Conservation (phyloP, 371 early-diverging fungal species). For the Syncephalastrum monosporum region DNA sequence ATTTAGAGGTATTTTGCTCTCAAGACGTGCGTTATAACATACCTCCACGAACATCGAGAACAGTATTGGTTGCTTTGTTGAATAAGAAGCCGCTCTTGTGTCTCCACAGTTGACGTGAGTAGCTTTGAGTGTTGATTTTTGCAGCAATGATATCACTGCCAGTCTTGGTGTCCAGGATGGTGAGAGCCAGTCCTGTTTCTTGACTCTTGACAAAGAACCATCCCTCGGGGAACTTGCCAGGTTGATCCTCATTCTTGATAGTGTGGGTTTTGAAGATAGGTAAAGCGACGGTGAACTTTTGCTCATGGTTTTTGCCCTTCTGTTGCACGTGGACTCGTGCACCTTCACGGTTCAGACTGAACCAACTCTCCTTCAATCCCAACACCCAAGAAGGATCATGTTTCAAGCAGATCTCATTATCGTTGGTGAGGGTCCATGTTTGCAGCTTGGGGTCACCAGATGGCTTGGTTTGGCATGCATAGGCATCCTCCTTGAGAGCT, state of each 20-base stretch:
- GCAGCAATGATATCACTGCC: conserved; percentile 40
- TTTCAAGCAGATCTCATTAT: conserved; percentile 42
- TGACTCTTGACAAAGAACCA: conserved; percentile 67
- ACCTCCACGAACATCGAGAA: conserved; percentile 61
- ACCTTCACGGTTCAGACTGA: conserved; percentile 37
- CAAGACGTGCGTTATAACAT: conserved; percentile 9
- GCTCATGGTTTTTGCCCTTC: conserved; percentile 23
- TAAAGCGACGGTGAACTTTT: conserved; percentile 40
- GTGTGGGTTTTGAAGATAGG: conserved; percentile 39
- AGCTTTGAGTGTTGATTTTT: conserved; percentile 46
- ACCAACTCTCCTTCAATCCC: conserved; percentile 53
- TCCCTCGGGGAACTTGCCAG: conserved; percentile 51
- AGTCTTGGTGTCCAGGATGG: conserved; percentile 30
- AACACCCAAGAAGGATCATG: conserved; percentile 40
- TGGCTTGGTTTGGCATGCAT: conserved; percentile 35
- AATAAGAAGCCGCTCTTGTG: conserved; percentile 53
- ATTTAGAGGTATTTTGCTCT: background rate
- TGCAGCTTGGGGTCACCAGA: conserved; percentile 27
- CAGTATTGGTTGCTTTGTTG: conserved; percentile 57
- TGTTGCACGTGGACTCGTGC: conserved; percentile 44
- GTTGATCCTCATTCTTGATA: conserved; percentile 14
- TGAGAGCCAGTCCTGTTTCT: conserved; percentile 45
- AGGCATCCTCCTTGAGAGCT: conserved; percentile 41
- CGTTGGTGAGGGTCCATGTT: conserved; percentile 32
- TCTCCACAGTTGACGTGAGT: conserved; percentile 58